phyloP scores from a whole-genome alignment of 495 filamentous ascomycete species.

The Aspergillus incahuasiensis region DNA sequence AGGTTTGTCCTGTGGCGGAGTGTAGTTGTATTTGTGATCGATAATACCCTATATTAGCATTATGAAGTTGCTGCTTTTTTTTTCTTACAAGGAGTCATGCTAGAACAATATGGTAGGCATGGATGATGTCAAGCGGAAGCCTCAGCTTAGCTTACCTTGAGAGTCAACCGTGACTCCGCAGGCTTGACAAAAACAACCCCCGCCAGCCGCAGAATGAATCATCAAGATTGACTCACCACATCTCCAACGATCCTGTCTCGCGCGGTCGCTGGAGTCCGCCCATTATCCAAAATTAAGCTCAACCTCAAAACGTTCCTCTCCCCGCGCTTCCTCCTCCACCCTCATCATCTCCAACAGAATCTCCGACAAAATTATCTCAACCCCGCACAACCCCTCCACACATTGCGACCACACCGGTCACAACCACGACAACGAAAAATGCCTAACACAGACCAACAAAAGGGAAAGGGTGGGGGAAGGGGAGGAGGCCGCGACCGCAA shows the following conservation, averaged over 20 bases:
- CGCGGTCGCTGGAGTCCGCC: background rate
- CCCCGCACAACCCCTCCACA: background rate
- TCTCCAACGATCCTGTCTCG: background rate
- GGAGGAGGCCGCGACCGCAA: conserved; percentile 10
- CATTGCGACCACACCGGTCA: background rate
- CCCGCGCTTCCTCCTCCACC: background rate
- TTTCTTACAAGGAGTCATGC: background rate
- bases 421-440: conserved; percentile 7
- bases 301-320: background rate
- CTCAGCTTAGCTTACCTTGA: background rate
- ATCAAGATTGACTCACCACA: background rate
- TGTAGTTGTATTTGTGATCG: conserved; percentile 77
- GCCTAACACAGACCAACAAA: conserved; percentile 6
- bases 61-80: conserved; percentile 3
- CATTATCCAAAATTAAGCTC: background rate
- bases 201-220: background rate
- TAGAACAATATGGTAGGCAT: background rate
- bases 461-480: conserved; percentile 11
- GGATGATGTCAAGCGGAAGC: conserved; percentile 3
- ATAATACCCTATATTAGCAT: conserved; percentile 12
- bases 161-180: background rate
- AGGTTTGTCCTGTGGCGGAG: conserved; percentile 82
- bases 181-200: background rate
- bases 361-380: background rate
- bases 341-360: background rate